Conservation (phyloP, 805 yeast species). For the Zygosaccharomyces lentus region DNA sequence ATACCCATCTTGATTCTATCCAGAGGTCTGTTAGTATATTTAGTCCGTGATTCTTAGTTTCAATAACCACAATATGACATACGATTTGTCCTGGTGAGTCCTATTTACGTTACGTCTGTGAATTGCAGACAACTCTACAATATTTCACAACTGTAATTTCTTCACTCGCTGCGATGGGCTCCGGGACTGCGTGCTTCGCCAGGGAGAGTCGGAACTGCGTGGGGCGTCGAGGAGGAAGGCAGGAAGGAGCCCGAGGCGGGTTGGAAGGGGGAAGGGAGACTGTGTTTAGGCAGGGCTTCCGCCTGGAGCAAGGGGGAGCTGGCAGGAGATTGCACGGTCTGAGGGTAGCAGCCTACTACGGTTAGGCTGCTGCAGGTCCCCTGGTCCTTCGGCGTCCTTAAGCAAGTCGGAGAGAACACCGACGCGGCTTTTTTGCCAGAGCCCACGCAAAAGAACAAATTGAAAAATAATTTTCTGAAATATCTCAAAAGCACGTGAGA, state of each 20-base stretch:
- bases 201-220: too few species aligned
- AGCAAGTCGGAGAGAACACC: neutral
- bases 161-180: neutral
- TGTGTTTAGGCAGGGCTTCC: neutral
- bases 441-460: neutral
- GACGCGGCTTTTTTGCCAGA: neutral
- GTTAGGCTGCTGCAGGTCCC: neutral
- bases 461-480: neutral
- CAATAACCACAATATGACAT: constrained; percentile 17
- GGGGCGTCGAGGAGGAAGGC: neutral
- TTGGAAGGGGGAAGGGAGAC: neutral
- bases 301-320: neutral
- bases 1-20: constrained; percentile 81
- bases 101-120: constrained; percentile 10
- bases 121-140: neutral
- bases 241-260: neutral
- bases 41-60: neutral
- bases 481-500: neutral
- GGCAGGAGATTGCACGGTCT: too few species aligned
- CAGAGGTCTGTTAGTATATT: constrained; percentile 18
- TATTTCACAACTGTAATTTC: neutral
- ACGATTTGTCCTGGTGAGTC: constrained; percentile 33
- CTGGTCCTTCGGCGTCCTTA: neutral
- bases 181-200: neutral
- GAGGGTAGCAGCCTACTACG: too few species aligned